Evolutionary conservation across 2,329 filamentous ascomycete species (phyloP), one percentile per base, ranked within the genome.

Genomic region (Monosporascus sp.): DNA sequence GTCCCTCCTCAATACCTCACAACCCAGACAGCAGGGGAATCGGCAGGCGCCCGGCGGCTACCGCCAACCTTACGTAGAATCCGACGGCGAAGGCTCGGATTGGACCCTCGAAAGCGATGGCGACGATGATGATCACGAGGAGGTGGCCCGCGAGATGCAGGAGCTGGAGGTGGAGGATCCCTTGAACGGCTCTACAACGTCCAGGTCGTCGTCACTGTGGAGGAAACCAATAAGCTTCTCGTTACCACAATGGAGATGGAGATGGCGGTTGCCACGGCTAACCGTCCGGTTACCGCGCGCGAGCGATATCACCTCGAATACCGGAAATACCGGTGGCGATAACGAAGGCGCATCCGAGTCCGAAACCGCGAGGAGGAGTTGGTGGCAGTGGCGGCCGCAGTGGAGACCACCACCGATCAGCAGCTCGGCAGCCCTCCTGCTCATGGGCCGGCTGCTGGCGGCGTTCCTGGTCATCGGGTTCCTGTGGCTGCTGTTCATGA

Each of bases 151-250:
- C 60, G 89, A 94, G 72, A 87, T 97, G 75, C 84, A 95, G 66
- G 88, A 97, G 79, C 85, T 96, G 80, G 91, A 95, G 61, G 83
- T 95, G 43, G 82, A 91, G 63, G 91, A 95, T 61, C 83, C 84
- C 28, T 65, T 73, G 22, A 69, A 73, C 48, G 66, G 70, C 54
- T 62, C 72, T 56, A 49, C 61, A n/a, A 62, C 57, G 48, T 59
- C 62, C 3, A 55, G 58, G 45, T 53, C 65, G 51, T 69, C 75
- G 24, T 76, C 74, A 2, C 66, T 74, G 51, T 84, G 79, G 76
- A 74, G 77, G 49, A 84, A 84, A 68, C 70, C 78, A 45, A 80
- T 84, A 63, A 74, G 75, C 22, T 78, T 80, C 55, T 74, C 74
- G 7, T 66, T 82, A 37, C 78, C 79, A 2, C 73, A 71, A 43